Evolutionary conservation across 2,329 filamentous ascomycete species (phyloP).

Genomic region (Cyphellophora europaea): DNA sequence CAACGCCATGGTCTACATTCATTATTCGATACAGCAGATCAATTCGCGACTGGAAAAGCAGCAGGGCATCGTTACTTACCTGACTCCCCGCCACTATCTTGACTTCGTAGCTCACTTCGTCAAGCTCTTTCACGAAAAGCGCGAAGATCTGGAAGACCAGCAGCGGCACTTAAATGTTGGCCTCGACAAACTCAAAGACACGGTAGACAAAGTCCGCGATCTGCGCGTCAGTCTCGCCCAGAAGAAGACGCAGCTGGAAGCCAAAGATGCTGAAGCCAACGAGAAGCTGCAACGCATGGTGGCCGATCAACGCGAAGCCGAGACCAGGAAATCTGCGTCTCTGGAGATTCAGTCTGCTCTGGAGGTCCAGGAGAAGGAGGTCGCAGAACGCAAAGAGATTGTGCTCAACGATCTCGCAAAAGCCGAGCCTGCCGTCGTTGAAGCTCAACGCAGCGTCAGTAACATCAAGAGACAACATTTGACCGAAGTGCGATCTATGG

Average conservation of each 20-base stretch:
- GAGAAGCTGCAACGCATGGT: slow-evolving; percentile 97
- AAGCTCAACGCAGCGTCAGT: slow-evolving; percentile 91
- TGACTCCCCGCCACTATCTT: slow-evolving; percentile 92
- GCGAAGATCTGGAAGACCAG: slow-evolving; percentile 96
- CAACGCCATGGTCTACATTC: slow-evolving; percentile 98
- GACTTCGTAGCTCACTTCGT: slow-evolving; percentile 98
- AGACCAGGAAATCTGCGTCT: slow-evolving; percentile 79
- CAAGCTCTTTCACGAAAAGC: slow-evolving; percentile 94
- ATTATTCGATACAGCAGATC: slow-evolving; percentile 86
- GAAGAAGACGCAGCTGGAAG: slow-evolving; percentile 88
- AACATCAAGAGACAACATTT: slow-evolving; percentile 97
- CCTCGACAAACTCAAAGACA: slow-evolving; percentile 93
- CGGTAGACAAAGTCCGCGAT: slow-evolving; percentile 93
- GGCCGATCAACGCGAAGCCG: slow-evolving; percentile 86
- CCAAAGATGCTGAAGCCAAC: slow-evolving; percentile 90
- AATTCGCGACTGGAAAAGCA: slow-evolving; percentile 83
- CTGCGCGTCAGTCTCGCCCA: slow-evolving; percentile 81
- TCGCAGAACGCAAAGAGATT: slow-evolving; percentile 71
- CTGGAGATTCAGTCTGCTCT: slow-evolving; percentile 80
- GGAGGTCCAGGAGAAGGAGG: slow-evolving; percentile 81
- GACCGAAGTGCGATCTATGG: slow-evolving; percentile 96
- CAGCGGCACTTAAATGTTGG: slow-evolving; percentile 97
- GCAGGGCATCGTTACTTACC: slow-evolving; percentile 83
- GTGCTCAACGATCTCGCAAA: slow-evolving; percentile 80
- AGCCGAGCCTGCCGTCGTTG: slow-evolving; percentile 85